Evolutionary conservation across 225 moss, liverwort and hornwort species (phyloP).

Genomic region (Antitrichia curtipendula): DNA sequence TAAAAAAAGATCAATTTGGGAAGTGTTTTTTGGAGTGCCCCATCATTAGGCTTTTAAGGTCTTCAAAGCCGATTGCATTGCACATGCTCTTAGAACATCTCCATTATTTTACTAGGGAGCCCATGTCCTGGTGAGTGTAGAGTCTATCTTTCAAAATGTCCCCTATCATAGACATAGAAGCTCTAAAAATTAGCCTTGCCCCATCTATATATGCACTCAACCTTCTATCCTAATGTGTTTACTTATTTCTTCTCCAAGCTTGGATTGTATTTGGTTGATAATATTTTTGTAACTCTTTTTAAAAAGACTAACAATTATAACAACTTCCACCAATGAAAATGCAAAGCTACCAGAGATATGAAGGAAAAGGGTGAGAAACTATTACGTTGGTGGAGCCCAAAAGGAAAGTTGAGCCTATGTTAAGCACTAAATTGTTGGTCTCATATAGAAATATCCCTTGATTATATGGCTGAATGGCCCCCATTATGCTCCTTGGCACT

Average conservation of each 20-base stretch:
- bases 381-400: fast-evolving
- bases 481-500: no score
- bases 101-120: background rate
- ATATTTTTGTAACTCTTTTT: no score
- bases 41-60: fast-evolving
- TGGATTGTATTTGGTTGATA: background rate
- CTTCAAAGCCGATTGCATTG: fast-evolving
- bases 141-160: fast-evolving
- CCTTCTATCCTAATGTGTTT: fast-evolving
- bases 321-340: background rate
- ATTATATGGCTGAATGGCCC: no score
- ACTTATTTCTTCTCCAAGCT: fast-evolving
- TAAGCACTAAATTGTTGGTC: no score
- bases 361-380: background rate
- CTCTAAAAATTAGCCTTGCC: fast-evolving
- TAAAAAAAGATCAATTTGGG: background rate
- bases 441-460: no score
- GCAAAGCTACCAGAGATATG: background rate
- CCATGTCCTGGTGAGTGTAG: fast-evolving
- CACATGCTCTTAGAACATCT: background rate
- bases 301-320: background rate
- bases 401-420: background rate
- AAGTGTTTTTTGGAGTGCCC: fast-evolving
- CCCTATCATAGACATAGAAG: fast-evolving
- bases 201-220: fast-evolving